Evolutionary conservation across 805 yeast species (phyloP).

Genomic region (Priceomyces carsonii): DNA sequence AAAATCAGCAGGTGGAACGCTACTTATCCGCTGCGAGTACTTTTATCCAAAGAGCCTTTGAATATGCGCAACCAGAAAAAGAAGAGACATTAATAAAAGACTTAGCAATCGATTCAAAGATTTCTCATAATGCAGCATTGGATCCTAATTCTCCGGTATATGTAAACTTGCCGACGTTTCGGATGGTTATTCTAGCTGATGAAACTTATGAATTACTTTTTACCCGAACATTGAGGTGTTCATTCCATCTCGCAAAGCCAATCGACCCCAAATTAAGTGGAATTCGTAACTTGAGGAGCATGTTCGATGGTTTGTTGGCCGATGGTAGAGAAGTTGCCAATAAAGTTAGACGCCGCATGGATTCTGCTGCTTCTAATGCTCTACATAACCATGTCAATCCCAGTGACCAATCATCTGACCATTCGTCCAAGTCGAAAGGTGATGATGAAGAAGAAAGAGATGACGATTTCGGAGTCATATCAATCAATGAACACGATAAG

Average conservation of each 20-base stretch:
- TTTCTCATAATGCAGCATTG: conserved; percentile 74
- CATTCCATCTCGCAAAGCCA: conserved; percentile 65
- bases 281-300: conserved; percentile 69
- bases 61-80: conserved; percentile 75
- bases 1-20: conserved; percentile 68
- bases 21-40: conserved; percentile 85
- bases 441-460: conserved; percentile 51
- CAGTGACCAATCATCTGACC: conserved; percentile 24
- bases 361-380: conserved; percentile 54
- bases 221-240: conserved; percentile 61
- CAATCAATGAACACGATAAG: conserved; percentile 44
- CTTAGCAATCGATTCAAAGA: conserved; percentile 33
- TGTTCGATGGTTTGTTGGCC: conserved; percentile 87
- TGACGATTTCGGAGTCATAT: conserved; percentile 43
- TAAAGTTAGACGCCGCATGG: conserved; percentile 86
- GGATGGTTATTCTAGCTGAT: conserved; percentile 93
- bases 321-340: conserved; percentile 92
- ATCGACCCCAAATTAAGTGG: conserved; percentile 47
- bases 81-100: conserved; percentile 38
- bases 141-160: conserved; percentile 77
- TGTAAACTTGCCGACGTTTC: conserved; percentile 80
- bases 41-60: conserved; percentile 85
- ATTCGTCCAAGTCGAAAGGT: conserved; percentile 22
- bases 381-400: conserved; percentile 10
- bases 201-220: conserved; percentile 90